phyloP scores from a whole-genome alignment of 2,329 filamentous ascomycete genomes.

The Epichloe typhina region DNA sequence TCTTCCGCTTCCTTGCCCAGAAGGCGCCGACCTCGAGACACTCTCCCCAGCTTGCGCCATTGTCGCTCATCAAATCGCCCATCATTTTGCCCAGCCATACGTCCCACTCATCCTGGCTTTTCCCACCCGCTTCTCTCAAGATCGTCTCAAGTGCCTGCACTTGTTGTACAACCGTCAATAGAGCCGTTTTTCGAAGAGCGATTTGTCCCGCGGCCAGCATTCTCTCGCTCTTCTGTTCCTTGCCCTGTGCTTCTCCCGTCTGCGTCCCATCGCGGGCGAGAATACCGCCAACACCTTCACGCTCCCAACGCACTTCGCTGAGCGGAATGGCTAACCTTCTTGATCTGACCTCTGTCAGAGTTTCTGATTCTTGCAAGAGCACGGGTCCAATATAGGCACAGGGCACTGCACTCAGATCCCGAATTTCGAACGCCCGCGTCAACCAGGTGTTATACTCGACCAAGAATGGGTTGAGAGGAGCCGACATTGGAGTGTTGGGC shows the following conservation, averaged over 20 bases:
- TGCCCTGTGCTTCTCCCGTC: slow-evolving; percentile 43
- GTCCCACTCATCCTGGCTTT: slow-evolving; percentile 87
- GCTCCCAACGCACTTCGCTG: slow-evolving; percentile 77
- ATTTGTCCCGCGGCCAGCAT: slow-evolving; percentile 54
- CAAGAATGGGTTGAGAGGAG: slow-evolving; percentile 69
- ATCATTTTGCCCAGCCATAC: slow-evolving; percentile 81
- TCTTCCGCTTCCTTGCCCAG: slow-evolving; percentile 61
- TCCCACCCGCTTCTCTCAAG: slow-evolving; percentile 68
- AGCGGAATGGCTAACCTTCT: slow-evolving; percentile 78
- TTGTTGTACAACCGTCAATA: slow-evolving; percentile 68
- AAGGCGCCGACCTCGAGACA: slow-evolving; percentile 80
- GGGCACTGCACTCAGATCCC: slow-evolving; percentile 59
- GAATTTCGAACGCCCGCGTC: slow-evolving; percentile 57
- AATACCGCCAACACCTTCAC: slow-evolving; percentile 53
- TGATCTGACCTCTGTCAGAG: slow-evolving; percentile 53
- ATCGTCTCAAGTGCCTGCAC: slow-evolving; percentile 77
- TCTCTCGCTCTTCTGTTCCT: slow-evolving; percentile 27
- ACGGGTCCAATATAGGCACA: slow-evolving; percentile 66
- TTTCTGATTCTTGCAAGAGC: slow-evolving; percentile 68
- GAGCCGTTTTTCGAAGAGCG: slow-evolving; percentile 64
- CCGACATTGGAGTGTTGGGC: slow-evolving; percentile 67
- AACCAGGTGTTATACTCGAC: slow-evolving; percentile 78
- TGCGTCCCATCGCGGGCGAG: slow-evolving; percentile 47
- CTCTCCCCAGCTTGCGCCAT: slow-evolving; percentile 69
- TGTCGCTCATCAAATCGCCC: slow-evolving; percentile 66